Percentiles rank a stretch among this genome's conserved stretches.
These are phyloP conservation scores for Tricholoma bakamatsutake DNA, from an alignment of 768 basidiomycete genomes.

Conservation along the genomic window DNA sequence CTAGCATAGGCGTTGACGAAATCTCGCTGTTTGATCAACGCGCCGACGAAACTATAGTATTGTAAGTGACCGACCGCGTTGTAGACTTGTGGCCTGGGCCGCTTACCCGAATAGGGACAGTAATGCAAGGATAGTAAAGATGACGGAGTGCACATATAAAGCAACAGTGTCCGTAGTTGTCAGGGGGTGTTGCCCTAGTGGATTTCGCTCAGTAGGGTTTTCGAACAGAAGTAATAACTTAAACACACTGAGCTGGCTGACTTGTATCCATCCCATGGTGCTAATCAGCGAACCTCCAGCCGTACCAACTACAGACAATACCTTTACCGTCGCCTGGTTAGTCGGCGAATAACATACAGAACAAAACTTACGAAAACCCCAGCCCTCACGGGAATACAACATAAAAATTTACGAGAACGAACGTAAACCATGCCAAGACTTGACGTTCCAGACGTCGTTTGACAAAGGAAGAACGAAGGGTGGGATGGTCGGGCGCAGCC, in stretches of 20 bases:
- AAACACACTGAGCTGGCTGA: conserved; percentile 36
- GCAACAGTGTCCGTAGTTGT: conserved; percentile 33
- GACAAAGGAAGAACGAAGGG: conserved; percentile 14
- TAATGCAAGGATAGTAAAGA: conserved; percentile 43
- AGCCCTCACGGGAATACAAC: conserved; percentile 59
- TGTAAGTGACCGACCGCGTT: neutral
- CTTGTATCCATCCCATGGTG: conserved; percentile 41
- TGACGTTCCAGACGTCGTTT: conserved; percentile 9
- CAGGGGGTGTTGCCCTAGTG: conserved; percentile 28
- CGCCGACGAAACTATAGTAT: conserved; percentile 34
- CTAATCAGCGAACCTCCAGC: conserved; percentile 39
- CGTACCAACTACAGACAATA: conserved; percentile 38
- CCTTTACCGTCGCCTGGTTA: conserved; percentile 19
- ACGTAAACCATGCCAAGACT: conserved; percentile 40
- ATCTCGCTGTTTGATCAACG: conserved; percentile 32
- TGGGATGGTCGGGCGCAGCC: conserved; percentile 32
- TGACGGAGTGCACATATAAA: conserved; percentile 39
- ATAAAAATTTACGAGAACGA: conserved; percentile 54
- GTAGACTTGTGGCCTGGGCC: neutral
- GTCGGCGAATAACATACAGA: neutral
- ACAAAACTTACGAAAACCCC: conserved; percentile 46
- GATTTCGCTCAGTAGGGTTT: neutral
- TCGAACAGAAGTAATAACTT: neutral
- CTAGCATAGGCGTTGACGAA: conserved; percentile 40
- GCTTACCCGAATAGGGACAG: conserved; percentile 47